These are phyloP conservation scores for Geranium rotundifolium DNA, from an alignment of 345 rosid genomes.

Conservation along the genomic window DNA sequence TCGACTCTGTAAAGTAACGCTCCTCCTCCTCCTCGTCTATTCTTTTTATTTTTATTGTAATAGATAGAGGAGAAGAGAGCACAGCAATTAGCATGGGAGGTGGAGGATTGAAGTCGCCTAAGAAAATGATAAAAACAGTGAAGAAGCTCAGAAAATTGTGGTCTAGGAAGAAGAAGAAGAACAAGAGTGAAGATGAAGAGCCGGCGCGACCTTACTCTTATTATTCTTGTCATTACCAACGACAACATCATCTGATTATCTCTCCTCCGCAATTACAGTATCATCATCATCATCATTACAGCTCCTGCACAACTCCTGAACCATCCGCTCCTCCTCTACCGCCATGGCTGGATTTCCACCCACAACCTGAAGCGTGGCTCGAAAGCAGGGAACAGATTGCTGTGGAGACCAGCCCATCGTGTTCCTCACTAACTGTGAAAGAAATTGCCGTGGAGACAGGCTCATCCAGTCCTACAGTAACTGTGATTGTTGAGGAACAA, in stretches of 20 bases:
- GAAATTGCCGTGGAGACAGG: not conserved
- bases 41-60: too few relatives aligned
- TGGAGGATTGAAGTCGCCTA: not conserved
- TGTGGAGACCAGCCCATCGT: too few relatives aligned
- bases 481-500: too few relatives aligned
- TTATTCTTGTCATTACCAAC: not conserved
- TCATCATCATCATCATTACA: not conserved
- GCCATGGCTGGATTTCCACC: conserved; percentile 1
- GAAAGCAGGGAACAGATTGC: too few relatives aligned
- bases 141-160: not conserved
- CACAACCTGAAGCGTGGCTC: not conserved
- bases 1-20: too few relatives aligned
- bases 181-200: not conserved
- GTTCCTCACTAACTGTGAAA: too few relatives aligned
- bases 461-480: too few relatives aligned
- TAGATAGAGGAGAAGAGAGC: not conserved
- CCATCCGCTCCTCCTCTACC: conserved; percentile 1
- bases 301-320: not conserved
- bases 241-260: not conserved
- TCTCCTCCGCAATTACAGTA: not conserved
- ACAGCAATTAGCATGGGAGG: too few relatives aligned
- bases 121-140: not conserved
- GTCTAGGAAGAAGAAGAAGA: not conserved
- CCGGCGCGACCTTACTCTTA: not conserved
- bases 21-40: too few relatives aligned